Conservation (phyloP, 83 land plant genomes). For the Diphasiastrum complanatum region DNA sequence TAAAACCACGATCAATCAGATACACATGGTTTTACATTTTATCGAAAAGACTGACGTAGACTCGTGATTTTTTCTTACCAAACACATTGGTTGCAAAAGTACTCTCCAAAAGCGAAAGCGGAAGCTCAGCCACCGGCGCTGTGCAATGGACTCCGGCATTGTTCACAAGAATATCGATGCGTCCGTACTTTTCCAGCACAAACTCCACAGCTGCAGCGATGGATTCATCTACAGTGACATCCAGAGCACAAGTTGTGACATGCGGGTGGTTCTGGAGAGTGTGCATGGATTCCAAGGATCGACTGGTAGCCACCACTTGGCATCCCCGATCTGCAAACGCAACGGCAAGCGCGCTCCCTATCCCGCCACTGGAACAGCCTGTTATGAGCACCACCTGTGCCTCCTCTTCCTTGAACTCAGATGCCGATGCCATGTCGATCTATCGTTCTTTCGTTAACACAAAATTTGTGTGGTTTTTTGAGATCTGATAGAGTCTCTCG, state of each 20-base stretch:
- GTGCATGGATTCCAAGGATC: slow-evolving; percentile 52
- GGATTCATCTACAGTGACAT: slow-evolving; percentile 54
- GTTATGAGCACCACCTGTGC: slow-evolving; percentile 63
- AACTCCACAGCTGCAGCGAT: slow-evolving; percentile 32
- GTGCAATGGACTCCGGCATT: slow-evolving; percentile 75
- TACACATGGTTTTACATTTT: too few species aligned
- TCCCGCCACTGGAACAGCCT: slow-evolving; percentile 82
- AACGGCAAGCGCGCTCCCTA: slow-evolving; percentile 75
- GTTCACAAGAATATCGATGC: slow-evolving; percentile 76
- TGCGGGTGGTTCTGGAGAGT: slow-evolving; percentile 34
- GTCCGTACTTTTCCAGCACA: slow-evolving; percentile 50
- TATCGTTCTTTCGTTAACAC: too few species aligned
- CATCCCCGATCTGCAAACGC: slow-evolving; percentile 53
- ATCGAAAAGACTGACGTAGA: too few species aligned
- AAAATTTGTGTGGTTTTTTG: too few species aligned
- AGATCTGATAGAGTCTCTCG: too few species aligned
- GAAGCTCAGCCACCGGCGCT: slow-evolving; percentile 79
- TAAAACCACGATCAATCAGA: too few species aligned
- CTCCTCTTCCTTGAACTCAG: neutral
- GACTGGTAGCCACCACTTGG: slow-evolving; percentile 63
- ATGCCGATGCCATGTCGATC: slow-evolving; percentile 7
- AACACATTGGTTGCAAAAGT: slow-evolving; percentile 73
- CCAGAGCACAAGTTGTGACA: slow-evolving; percentile 36
- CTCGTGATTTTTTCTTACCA: too few species aligned
- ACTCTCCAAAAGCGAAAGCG: slow-evolving; percentile 37